A percentile compares a stretch with the other conserved stretches of the same genome.
Conservation (phyloP, 345 rosid genomes). For the Moricandia moricandioides region DNA sequence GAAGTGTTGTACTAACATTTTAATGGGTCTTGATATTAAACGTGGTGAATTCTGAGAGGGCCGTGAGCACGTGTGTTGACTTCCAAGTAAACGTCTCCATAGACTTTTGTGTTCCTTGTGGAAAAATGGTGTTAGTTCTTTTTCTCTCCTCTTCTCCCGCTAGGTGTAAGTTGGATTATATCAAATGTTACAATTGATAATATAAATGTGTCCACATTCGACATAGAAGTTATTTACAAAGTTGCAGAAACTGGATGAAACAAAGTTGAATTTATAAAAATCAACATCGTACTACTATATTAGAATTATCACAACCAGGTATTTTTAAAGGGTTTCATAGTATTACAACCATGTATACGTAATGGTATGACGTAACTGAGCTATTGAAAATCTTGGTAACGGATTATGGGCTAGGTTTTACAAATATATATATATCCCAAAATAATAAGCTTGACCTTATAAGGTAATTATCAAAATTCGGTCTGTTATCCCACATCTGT, state of each 20-base stretch:
- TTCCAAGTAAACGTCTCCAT: slow-evolving; percentile 29
- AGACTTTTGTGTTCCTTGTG: slow-evolving; percentile 22
- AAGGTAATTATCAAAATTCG: not conserved
- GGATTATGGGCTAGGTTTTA: not conserved
- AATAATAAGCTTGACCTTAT: not conserved
- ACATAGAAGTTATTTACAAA: not conserved
- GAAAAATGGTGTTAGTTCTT: not conserved
- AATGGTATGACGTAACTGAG: not conserved
- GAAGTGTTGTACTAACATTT: not conserved
- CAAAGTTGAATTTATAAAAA: not conserved
- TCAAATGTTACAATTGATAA: not conserved
- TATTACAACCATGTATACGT: not conserved
- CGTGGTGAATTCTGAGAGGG: not conserved
- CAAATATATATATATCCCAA: not conserved
- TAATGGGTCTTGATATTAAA: not conserved
- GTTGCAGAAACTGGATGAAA: slow-evolving; percentile 12
- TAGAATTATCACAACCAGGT: not conserved
- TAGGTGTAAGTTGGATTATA: not conserved
- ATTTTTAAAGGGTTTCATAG: no score
- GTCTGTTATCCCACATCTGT: no score
- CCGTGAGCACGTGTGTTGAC: slow-evolving; percentile 32
- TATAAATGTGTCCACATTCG: not conserved
- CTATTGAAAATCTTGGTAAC: not conserved
- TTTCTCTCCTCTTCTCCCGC: not conserved
- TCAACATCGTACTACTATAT: slow-evolving; percentile 15